phyloP scores from a whole-genome alignment of 2,329 filamentous ascomycete species.

The Diplodia scrobiculata region DNA sequence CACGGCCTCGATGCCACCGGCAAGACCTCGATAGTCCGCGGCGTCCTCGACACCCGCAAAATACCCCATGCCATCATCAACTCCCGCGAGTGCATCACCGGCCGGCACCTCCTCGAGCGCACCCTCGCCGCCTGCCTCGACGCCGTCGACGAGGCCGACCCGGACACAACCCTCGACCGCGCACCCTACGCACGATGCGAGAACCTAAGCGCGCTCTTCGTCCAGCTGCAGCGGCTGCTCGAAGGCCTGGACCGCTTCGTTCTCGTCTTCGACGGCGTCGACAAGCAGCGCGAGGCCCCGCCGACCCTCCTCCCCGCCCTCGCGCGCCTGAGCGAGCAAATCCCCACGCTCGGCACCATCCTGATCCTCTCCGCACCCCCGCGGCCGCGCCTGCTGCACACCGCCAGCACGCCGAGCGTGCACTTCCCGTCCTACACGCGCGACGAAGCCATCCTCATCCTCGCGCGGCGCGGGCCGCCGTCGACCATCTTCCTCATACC shows the following conservation, averaged over 20 bases:
- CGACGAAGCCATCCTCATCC: slow-evolving; percentile 73
- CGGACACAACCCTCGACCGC: slow-evolving; percentile 38
- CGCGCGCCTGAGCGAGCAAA: slow-evolving; percentile 79
- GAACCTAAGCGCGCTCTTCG: slow-evolving; percentile 73
- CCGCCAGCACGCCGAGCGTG: slow-evolving; percentile 71
- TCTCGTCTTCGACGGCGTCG: slow-evolving; percentile 84
- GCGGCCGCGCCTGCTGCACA: slow-evolving; percentile 68
- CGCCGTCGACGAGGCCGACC: slow-evolving; percentile 53
- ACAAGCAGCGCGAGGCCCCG: slow-evolving; percentile 77
- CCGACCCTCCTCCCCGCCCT: slow-evolving; percentile 78
- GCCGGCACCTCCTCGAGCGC: slow-evolving; percentile 74
- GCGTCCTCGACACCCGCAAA: slow-evolving; percentile 58
- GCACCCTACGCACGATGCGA: slow-evolving; percentile 69
- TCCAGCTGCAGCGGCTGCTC: slow-evolving; percentile 69
- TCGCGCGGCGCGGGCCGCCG: slow-evolving; percentile 54
- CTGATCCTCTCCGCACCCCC: slow-evolving; percentile 76
- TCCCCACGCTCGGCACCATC: slow-evolving; percentile 74
- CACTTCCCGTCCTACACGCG: slow-evolving; percentile 85
- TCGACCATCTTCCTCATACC: slow-evolving; percentile 51
- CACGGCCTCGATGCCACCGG: slow-evolving; percentile 86
- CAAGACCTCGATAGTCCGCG: slow-evolving; percentile 71
- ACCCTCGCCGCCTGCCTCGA: slow-evolving; percentile 59
- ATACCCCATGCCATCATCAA: slow-evolving; percentile 65
- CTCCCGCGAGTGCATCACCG: slow-evolving; percentile 75
- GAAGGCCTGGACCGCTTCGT: slow-evolving; percentile 62